A percentile compares a stretch with the other conserved stretches of the same genome.
Conservation (phyloP, 2,329 filamentous ascomycete species). For the Myriosclerotinia scirpicola region DNA sequence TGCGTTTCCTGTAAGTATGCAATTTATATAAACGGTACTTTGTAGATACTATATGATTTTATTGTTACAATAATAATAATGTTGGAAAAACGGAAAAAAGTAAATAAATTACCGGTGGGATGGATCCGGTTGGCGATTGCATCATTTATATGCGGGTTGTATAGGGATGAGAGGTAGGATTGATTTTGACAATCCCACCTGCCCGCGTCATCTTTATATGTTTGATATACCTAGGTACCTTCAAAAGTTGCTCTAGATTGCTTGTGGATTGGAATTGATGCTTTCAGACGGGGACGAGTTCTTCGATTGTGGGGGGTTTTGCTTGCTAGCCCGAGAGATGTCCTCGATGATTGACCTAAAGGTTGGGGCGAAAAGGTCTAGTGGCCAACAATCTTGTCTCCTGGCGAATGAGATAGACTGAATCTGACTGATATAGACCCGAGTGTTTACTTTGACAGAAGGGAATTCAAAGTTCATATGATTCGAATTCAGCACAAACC, state of each 20-base stretch:
- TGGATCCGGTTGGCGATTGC: slow-evolving; percentile 5
- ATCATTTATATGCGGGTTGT: neutral
- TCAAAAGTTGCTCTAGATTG: neutral
- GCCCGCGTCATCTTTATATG: neutral
- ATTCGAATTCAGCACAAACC: too few species aligned
- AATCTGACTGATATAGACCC: neutral
- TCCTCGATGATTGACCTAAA: neutral
- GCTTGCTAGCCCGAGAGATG: neutral
- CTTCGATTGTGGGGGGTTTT: slow-evolving; percentile 13
- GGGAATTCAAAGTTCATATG: neutral
- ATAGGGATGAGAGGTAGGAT: neutral
- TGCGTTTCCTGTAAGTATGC: neutral
- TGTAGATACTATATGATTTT: neutral
- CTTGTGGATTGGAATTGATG: neutral
- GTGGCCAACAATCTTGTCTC: neutral
- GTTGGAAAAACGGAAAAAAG: neutral
- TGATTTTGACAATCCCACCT: neutral
- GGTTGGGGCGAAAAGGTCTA: neutral
- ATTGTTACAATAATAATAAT: neutral
- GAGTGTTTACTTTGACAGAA: neutral
- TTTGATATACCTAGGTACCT: neutral
- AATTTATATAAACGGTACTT: neutral
- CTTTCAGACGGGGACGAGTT: slow-evolving; percentile 7
- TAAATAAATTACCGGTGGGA: slow-evolving; percentile 4
- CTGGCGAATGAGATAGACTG: neutral